A percentile compares a stretch with the other conserved stretches of the same genome.
phyloP scores from a whole-genome alignment of 345 rosid species.

The Populus ilicifolia region DNA sequence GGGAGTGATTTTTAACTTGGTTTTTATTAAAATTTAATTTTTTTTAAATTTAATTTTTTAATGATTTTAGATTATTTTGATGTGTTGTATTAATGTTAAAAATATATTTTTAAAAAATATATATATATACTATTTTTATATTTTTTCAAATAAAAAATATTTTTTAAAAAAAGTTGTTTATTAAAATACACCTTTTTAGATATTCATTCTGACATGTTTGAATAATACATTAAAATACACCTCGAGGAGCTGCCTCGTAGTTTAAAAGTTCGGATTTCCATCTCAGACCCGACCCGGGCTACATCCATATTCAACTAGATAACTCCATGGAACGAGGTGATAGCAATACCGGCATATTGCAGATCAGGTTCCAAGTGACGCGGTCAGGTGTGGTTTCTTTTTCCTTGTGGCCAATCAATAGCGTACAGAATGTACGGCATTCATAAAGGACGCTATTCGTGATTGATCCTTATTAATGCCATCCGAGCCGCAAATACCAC shows the following conservation, averaged over 20 bases:
- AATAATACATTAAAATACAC: not conserved
- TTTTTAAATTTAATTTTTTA: too few species aligned
- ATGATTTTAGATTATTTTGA: too few species aligned
- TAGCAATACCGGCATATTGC: not conserved
- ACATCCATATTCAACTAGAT: not conserved
- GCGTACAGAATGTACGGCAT: slow-evolving; percentile 42
- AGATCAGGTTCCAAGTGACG: not conserved
- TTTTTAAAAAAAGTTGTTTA: too few species aligned
- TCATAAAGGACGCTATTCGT: slow-evolving; percentile 56
- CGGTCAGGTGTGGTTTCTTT: not conserved
- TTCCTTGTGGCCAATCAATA: slow-evolving; percentile 24
- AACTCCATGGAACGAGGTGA: not conserved
- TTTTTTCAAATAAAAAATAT: too few species aligned
- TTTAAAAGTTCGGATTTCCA: not conserved
- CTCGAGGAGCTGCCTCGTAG: not conserved
- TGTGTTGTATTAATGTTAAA: too few species aligned
- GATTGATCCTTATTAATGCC: slow-evolving; percentile 62
- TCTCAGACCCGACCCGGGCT: not conserved
- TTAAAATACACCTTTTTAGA: not conserved
- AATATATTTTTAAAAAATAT: too few species aligned
- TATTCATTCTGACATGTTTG: not conserved
- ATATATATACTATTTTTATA: too few species aligned
- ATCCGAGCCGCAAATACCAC: slow-evolving; percentile 70
- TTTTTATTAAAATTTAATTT: too few species aligned
- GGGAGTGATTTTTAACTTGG: too few species aligned